phyloP scores from a whole-genome alignment of 1,284 basidiomycete species.

The Golubevia sp. region DNA sequence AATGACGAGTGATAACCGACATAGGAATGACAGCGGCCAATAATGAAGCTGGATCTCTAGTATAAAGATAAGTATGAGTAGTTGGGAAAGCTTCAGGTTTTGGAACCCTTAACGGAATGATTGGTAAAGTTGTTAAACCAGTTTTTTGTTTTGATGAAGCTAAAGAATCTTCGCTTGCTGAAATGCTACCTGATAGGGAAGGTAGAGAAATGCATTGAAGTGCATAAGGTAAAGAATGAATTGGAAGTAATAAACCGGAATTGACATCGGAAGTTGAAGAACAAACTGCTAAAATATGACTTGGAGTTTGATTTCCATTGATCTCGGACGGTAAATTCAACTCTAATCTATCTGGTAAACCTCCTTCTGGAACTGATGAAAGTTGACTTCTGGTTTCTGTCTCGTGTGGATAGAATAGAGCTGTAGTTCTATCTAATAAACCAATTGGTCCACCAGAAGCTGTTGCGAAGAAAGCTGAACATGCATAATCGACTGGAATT shows the following conservation, averaged over 20 bases:
- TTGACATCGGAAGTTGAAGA: slow-evolving; percentile 6
- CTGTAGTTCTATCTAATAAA: slow-evolving; percentile 9
- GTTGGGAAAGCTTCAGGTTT: slow-evolving; percentile 16
- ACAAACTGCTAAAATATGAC: slow-evolving; percentile 25
- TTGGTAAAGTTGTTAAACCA: slow-evolving; percentile 11
- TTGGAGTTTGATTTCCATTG: slow-evolving; percentile 9
- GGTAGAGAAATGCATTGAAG: slow-evolving; percentile 34
- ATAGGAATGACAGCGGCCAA: slow-evolving; percentile 24
- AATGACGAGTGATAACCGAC: slow-evolving; percentile 10
- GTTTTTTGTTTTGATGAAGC: too few species aligned
- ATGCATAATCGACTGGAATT: slow-evolving; percentile 11
- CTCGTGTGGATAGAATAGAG: slow-evolving; percentile 19
- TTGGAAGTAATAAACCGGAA: slow-evolving; percentile 14
- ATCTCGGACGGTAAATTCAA: background rate
- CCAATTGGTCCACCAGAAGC: slow-evolving; percentile 3
- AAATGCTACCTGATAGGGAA: slow-evolving; percentile 3
- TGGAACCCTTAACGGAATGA: slow-evolving; percentile 17
- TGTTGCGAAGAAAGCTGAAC: slow-evolving; percentile 2
- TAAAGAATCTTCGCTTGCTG: background rate
- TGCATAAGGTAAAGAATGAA: slow-evolving; percentile 20
- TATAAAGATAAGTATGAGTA: slow-evolving; percentile 25
- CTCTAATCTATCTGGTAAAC: background rate
- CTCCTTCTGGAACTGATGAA: background rate
- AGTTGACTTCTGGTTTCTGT: slow-evolving; percentile 7
- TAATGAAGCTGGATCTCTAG: slow-evolving; percentile 18